phyloP scores from a whole-genome alignment of 345 rosid genomes.

The Abelmoschus esculentus region DNA sequence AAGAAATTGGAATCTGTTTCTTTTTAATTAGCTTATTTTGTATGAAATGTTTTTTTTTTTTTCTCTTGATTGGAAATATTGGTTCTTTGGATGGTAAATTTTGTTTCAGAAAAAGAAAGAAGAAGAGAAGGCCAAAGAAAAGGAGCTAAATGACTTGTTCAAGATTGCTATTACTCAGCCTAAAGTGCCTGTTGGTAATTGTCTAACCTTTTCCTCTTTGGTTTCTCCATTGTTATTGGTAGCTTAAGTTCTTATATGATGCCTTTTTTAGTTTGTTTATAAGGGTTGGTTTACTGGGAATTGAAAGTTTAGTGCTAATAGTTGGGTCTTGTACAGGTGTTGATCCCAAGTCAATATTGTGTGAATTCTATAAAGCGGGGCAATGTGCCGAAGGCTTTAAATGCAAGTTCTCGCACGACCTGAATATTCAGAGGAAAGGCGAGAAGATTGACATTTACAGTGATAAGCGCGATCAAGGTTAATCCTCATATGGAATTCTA shows the following conservation, averaged over 20 bases:
- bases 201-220: not conserved
- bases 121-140: constrained; percentile 51
- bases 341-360: constrained; percentile 64
- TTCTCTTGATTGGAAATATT: not conserved
- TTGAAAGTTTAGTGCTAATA: not conserved
- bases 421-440: constrained; percentile 66
- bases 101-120: constrained; percentile 56
- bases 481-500: too few relatives aligned
- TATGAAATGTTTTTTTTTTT: not conserved
- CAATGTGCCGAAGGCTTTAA: constrained; percentile 61
- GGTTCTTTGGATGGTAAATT: not conserved
- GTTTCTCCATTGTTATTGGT: not conserved
- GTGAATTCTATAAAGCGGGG: constrained; percentile 56
- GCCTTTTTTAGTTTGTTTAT: not conserved
- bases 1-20: not conserved
- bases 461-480: constrained; percentile 38
- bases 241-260: not conserved
- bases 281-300: not conserved
- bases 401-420: constrained; percentile 69
- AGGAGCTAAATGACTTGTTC: constrained; percentile 59
- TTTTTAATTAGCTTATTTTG: not conserved
- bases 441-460: constrained; percentile 26
- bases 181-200: constrained; percentile 53
- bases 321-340: constrained; percentile 38
- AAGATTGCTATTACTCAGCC: constrained; percentile 72